These are phyloP conservation scores for Gryganskiella cystojenkinii DNA, from an alignment of 192 early-diverging fungal species.

Conservation along the genomic window DNA sequence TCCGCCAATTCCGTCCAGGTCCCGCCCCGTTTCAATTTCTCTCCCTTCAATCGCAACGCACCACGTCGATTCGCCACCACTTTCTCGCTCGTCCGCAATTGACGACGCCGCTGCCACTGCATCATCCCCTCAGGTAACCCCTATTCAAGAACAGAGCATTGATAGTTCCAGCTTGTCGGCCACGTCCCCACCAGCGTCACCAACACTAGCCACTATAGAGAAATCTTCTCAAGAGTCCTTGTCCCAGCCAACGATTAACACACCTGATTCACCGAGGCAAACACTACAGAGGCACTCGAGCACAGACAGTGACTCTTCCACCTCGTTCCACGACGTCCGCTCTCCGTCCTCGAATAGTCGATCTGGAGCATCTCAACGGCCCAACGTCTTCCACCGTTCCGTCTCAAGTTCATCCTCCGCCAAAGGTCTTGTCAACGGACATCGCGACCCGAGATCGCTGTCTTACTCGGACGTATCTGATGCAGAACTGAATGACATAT, in stretches of 20 bases:
- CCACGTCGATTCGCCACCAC: background rate
- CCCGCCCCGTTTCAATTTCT: conserved; percentile 7
- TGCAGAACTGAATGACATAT: conserved; percentile 38
- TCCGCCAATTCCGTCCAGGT: conserved; percentile 1
- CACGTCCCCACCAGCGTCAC: conserved; percentile 13
- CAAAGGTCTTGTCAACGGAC: conserved; percentile 12
- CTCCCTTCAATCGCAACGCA: background rate
- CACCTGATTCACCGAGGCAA: background rate
- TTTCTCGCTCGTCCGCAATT: background rate
- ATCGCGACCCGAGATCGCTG: conserved; percentile 3
- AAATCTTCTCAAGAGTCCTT: background rate
- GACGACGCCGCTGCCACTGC: background rate
- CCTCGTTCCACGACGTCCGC: conserved; percentile 1
- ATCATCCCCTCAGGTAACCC: background rate
- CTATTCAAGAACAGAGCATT: background rate
- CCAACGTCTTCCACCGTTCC: conserved; percentile 12
- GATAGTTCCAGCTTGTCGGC: background rate
- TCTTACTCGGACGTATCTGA: conserved; percentile 34
- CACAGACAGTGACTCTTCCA: conserved; percentile 37
- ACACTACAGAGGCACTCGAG: conserved; percentile 1
- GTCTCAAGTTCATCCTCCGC: conserved; percentile 22
- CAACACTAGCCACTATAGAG: background rate
- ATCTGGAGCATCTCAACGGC: background rate
- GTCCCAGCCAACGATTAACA: background rate
- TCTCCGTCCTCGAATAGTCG: conserved; percentile 12